Percentiles rank a stretch among this genome's conserved stretches.
Conservation (phyloP, 768 basidiomycete species). For the Trametes gibbosa region DNA sequence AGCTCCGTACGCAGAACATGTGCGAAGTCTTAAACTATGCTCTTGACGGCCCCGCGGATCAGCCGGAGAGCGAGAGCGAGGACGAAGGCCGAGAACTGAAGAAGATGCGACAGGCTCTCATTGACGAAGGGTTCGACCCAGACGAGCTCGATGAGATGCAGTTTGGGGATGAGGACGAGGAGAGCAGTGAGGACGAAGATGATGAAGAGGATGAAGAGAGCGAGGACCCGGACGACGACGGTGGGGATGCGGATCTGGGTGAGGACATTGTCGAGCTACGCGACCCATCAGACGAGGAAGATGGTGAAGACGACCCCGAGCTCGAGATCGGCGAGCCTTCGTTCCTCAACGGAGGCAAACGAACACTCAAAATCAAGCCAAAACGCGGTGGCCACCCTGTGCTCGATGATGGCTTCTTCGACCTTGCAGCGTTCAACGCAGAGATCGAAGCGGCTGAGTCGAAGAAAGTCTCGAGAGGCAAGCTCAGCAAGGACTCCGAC, state of each 20-base stretch:
- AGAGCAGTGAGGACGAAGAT: constrained; percentile 34
- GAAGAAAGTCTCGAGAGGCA: constrained; percentile 56
- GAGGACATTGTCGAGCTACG: constrained; percentile 31
- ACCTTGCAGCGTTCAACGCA: constrained; percentile 82
- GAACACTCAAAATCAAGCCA: constrained; percentile 18
- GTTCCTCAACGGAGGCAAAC: constrained; percentile 24
- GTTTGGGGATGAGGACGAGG: constrained; percentile 33
- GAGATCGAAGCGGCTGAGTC: constrained; percentile 80
- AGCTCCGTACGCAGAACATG: constrained; percentile 70
- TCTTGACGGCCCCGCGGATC: constrained; percentile 47
- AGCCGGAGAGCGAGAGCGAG: constrained; percentile 23
- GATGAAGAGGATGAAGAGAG: constrained; percentile 32
- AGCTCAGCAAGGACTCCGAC: constrained; percentile 48
- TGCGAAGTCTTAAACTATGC: constrained; percentile 66
- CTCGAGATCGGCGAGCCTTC: constrained; percentile 29
- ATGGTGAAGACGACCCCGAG: constrained; percentile 8
- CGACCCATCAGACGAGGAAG: constrained; percentile 31
- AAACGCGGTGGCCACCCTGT: constrained; percentile 37
- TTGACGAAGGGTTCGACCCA: constrained; percentile 32
- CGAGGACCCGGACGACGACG: constrained; percentile 26
- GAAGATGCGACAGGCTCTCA: constrained; percentile 24
- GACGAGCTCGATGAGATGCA: constrained; percentile 30
- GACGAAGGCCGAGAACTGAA: constrained; percentile 27
- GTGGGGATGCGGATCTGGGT: constrained; percentile 30
- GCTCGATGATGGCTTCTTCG: constrained; percentile 90